Conservation (phyloP, 495 filamentous ascomycete species). For the Aspergillus haitiensis region DNA sequence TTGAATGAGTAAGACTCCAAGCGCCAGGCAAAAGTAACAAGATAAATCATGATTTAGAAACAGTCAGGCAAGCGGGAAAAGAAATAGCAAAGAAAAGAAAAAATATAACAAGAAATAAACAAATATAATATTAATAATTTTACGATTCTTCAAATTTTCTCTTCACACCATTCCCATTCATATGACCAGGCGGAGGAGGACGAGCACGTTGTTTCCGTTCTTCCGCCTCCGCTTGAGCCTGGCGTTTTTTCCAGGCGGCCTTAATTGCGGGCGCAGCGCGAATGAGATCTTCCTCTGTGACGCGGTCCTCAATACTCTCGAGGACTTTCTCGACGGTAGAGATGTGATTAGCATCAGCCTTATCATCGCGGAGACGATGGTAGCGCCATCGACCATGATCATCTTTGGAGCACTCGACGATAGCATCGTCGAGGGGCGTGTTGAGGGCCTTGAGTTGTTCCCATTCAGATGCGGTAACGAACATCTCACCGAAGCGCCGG, state of each 20-base stretch:
- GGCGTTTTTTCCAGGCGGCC: constrained; percentile 68
- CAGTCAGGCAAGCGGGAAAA: constrained; percentile 19
- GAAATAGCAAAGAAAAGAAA: constrained; percentile 16
- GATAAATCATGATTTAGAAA: background rate
- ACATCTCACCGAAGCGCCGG: constrained; percentile 61
- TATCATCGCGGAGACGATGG: constrained; percentile 86
- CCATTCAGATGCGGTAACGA: constrained; percentile 77
- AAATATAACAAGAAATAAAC: constrained; percentile 22
- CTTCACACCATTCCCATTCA: constrained; percentile 46
- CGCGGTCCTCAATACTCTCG: constrained; percentile 75
- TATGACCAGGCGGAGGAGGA: constrained; percentile 17
- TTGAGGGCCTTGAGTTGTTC: constrained; percentile 68
- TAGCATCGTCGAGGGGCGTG: constrained; percentile 73
- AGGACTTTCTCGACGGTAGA: constrained; percentile 76
- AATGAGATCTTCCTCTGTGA: constrained; percentile 66
- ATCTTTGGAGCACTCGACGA: constrained; percentile 88
- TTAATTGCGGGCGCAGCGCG: constrained; percentile 63
- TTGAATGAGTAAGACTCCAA: constrained; percentile 11
- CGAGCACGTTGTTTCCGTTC: constrained; percentile 29
- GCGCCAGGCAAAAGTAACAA: constrained; percentile 25
- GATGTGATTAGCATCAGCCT: constrained; percentile 85
- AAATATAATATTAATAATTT: constrained; percentile 1
- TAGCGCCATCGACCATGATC: constrained; percentile 72
- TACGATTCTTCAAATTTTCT: constrained; percentile 50
- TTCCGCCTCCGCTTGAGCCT: constrained; percentile 35